phyloP scores from a whole-genome alignment of 768 basidiomycete genomes.

The Lanmaoa pseudosensibilis region DNA sequence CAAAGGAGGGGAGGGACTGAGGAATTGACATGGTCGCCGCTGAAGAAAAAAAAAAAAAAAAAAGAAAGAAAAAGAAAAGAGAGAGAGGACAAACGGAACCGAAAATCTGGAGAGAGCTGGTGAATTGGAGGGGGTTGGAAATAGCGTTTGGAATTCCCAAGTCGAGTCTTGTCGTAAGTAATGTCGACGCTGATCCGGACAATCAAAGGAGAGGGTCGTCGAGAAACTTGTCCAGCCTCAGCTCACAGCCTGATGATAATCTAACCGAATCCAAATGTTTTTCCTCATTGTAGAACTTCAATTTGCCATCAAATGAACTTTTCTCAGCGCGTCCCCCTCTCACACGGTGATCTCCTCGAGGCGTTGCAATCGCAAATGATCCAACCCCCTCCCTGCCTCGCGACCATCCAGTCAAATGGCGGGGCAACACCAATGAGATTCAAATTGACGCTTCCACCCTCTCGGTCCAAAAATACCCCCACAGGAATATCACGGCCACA shows the following conservation, averaged over 20 bases:
- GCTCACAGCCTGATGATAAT: neutral
- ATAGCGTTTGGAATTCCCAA: slow-evolving; percentile 1
- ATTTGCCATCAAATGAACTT: too few relatives aligned
- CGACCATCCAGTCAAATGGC: slow-evolving; percentile 1
- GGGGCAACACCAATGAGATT: slow-evolving; percentile 11
- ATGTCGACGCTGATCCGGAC: neutral
- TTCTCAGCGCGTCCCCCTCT: too few relatives aligned
- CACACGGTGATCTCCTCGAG: slow-evolving; percentile 6
- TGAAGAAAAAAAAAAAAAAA: neutral
- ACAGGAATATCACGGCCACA: neutral
- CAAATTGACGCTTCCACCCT: neutral
- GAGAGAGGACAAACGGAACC: slow-evolving; percentile 15
- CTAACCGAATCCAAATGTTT: neutral
- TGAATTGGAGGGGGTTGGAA: too few relatives aligned
- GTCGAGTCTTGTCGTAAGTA: slow-evolving; percentile 1
- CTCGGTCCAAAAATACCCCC: slow-evolving; percentile 2
- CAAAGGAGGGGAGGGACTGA: slow-evolving; percentile 77
- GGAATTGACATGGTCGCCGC: slow-evolving; percentile 43
- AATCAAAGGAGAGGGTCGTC: neutral
- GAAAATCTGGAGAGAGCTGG: too few relatives aligned
- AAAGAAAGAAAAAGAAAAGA: neutral
- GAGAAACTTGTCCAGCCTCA: neutral
- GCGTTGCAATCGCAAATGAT: neutral
- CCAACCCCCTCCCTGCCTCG: neutral
- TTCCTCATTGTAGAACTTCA: neutral